Evolutionary conservation across 192 early-diverging fungal genomes (phyloP), one percentile per base, ranked within the genome.

Genomic region (Rhizophagus sp.): DNA sequence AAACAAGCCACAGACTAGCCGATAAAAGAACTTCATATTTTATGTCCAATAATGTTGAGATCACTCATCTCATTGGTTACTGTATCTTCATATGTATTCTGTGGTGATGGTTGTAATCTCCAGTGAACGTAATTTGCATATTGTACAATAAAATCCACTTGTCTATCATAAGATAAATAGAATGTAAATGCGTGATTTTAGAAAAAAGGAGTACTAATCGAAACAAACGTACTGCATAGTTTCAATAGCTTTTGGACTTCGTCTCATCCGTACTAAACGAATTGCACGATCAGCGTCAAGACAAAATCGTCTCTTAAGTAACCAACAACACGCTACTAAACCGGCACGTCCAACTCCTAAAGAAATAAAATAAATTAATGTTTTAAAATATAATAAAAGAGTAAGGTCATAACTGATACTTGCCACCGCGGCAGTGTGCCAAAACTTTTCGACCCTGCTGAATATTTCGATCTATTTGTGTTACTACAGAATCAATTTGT

Each of bases 331-430:
- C 0, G 93, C 94, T 62, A 95, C 86, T n/a, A 95, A 75, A 3
- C 91, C 94, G 13, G 94, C 94, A 50, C 94, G 83, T 25, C 94
- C 94, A 33, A 95, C 88, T 36, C 93, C 93, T 89, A 76, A 62
- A 73, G 22, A 64, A 24, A 61, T n/a, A 4, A 76, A 36, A 78
- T 36, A 70, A 73, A 49, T 63, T 80, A 50, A 62, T 33, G 17
- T 30, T 12, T 27, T n/a, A 70, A 34, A 24, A 61, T 62, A 73
- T 25, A 9, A 71, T 19, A 61, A 10, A 30, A 17, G 39, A 30
- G 6, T 12, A 49, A 30, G 77, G 25, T 41, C 11, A 47, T 11
- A 27, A 63, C 2, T 24, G 6, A 15, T 41, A 73, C 36, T 84
- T 81, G 85, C 89, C 91, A 69, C 92, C 93, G 72, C 92, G 83